Evolutionary conservation across 2,329 filamentous ascomycete genomes (phyloP).

Genomic region (Microdochium bolleyi): DNA sequence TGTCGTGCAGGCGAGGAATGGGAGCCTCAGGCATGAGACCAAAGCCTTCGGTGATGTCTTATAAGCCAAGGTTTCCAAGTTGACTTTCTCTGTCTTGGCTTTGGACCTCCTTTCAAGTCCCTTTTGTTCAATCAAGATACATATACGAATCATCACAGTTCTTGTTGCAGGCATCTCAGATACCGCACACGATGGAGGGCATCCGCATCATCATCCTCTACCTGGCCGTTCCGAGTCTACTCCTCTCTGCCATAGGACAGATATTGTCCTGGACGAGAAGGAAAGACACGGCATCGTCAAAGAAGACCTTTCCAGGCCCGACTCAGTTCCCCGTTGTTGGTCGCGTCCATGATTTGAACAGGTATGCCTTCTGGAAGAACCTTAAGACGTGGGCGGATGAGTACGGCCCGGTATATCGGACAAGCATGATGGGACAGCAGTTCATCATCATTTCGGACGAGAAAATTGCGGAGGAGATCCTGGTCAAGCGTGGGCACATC

Average conservation of each 20-base stretch:
- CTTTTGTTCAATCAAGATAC: neutral
- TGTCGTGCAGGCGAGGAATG: too few species aligned
- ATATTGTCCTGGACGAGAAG: slow-evolving; percentile 25
- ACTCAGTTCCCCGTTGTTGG: slow-evolving; percentile 38
- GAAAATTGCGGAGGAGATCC: slow-evolving; percentile 37
- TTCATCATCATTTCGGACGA: slow-evolving; percentile 18
- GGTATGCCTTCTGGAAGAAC: slow-evolving; percentile 26
- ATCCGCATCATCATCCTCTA: slow-evolving; percentile 32
- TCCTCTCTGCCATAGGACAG: slow-evolving; percentile 31
- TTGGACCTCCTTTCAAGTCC: too few species aligned
- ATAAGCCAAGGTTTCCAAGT: too few species aligned
- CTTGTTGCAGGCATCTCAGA: neutral
- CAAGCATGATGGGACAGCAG: slow-evolving; percentile 26
- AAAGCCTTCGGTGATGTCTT: too few species aligned
- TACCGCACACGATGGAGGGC: slow-evolving; percentile 22
- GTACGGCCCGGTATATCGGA: slow-evolving; percentile 35
- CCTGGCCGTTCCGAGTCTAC: slow-evolving; percentile 34
- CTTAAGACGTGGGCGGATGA: slow-evolving; percentile 33
- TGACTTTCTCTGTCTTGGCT: too few species aligned
- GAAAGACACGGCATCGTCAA: slow-evolving; percentile 7
- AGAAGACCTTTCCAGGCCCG: slow-evolving; percentile 33
- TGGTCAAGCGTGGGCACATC: slow-evolving; percentile 40
- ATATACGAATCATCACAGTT: neutral
- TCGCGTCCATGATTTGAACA: slow-evolving; percentile 38
- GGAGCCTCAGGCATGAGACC: too few species aligned